Base-by-base conservation (phyloP, 345 rosid genomes). In the Arabidopsis suecica region DNA sequence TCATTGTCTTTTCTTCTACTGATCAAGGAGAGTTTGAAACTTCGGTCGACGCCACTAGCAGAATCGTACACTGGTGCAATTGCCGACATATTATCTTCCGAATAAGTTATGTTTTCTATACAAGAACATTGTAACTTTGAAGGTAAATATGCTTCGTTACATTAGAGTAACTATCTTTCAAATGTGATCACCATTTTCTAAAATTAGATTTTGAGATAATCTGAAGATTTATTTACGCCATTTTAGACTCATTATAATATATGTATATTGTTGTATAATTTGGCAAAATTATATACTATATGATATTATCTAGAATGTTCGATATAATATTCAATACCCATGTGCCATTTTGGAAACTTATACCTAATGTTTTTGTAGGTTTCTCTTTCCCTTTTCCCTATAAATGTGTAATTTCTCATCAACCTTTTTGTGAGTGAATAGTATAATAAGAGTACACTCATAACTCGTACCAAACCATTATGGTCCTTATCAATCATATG, bases 381-480 rank as follows among this genome's bases (percentile, higher is more conserved):
- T 56, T 49, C 28, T 67, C 54, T 75, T 58, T 66, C 60, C 9
- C 68, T 38, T 41, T 49, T 40, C 79, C 67, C 60, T 48, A 67
- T 28, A 60, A 18, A 58, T 58, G 51, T 57, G 67, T 66, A 49
- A 34, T n/a, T 36, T 66, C 3, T 28, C 64, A n/a, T 55, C 45
- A 45, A 49, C 14, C 14, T 65, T 60, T 50, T 12, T 41, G 62
- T 40, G 78, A 37, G 45, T 50, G 55, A 12, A 66, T 37, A 58
- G 65, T 56, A 36, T 11, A 14, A 55, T 45, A 69, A 58, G 53
- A 47, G 61, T 49, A 67, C 53, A 58, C 7, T 16, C 53, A 56
- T 49, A 51, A 67, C 54, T 58, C 44, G 34, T 56, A 8, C 40
- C 68, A 33, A 16, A 55, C 32, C 54, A 16, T 53, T 42, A 32